Base-by-base conservation (phyloP, 169 alveolate species). In the Plasmodium blacklocki region DNA sequence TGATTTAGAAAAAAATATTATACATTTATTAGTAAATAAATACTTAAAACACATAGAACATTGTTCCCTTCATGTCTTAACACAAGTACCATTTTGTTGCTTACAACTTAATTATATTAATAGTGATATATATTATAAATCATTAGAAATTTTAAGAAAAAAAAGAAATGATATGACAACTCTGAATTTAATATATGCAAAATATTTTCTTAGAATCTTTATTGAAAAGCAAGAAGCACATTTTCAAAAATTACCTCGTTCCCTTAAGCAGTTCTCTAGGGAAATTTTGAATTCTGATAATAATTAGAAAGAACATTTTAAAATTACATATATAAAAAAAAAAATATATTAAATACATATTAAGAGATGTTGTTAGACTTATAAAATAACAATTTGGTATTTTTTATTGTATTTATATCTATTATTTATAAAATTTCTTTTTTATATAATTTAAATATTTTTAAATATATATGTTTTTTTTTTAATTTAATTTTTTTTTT, bases 51-150 rank as follows among this genome's bases (percentile, higher is more conserved):
- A 72, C 50, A 71, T 86, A 3, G 78, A 72, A 56, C 63, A 5
- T 1, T 86, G 92, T 23, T 86, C 92, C 23, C 87, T 71, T 47
- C 92, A 86, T 86, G 92, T 86, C 50, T 72, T 86, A 67, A 86
- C 92, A 72, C 92, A 86, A 64, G 92, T 86, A 29, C 92, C 92
- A 3, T 86, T 86, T 73, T 86, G 92, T 56, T 86, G 78, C 21
- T 63, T 86, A 43, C 92, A 86, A 43, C 56, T 86, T 18, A 58
- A 86, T 75, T 86, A 80, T 54, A 86, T 87, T 15, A 62, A 71
- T 59, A 59, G 73, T 54, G 76, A 72, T 45, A 29, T 86, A 59
- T 86, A 86, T 72, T 54, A 86, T 74, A 86, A 86, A 50, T 86
- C 92, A 12, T 75, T 86, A 45, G 88, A 86, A 21, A 49, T 71